Conservation (phyloP, 73 alveolate species). For the Effrenium voratum region DNA sequence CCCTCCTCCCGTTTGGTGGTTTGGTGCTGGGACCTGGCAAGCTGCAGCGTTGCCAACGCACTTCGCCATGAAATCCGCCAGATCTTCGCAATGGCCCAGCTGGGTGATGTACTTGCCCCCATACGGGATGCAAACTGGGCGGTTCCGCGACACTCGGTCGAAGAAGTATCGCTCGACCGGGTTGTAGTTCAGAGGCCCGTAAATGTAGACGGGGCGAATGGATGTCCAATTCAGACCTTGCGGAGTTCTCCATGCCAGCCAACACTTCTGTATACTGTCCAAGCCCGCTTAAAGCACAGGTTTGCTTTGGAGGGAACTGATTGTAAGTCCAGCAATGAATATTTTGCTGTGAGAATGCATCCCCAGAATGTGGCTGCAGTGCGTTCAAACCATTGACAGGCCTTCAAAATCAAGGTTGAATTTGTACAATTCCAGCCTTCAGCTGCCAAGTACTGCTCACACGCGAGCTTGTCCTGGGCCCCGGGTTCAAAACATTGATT, state of each 20-base stretch:
- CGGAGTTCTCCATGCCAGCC: neutral
- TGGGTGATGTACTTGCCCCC: slow-evolving; percentile 91
- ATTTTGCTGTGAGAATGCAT: too few species aligned
- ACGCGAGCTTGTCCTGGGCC: slow-evolving; percentile 78
- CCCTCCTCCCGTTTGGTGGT: too few species aligned
- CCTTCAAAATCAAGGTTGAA: too few species aligned
- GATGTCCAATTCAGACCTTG: slow-evolving; percentile 82
- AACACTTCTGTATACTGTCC: too few species aligned
- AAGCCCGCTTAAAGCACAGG: too few species aligned
- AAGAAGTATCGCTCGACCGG: slow-evolving; percentile 92
- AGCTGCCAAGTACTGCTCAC: slow-evolving; percentile 56
- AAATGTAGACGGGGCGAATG: slow-evolving; percentile 60
- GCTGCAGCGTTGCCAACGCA: slow-evolving; percentile 70
- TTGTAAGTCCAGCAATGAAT: too few species aligned
- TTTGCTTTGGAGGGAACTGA: too few species aligned
- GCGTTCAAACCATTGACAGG: too few species aligned
- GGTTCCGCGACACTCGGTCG: slow-evolving; percentile 79
- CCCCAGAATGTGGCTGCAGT: too few species aligned
- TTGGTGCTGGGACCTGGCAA: too few species aligned
- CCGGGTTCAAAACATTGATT: too few species aligned
- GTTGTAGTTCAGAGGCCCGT: slow-evolving; percentile 81
- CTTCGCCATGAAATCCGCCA: slow-evolving; percentile 91
- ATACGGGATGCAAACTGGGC: slow-evolving; percentile 76
- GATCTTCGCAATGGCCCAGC: slow-evolving; percentile 83
- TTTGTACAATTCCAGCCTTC: too few species aligned